Evolutionary conservation across 2,329 filamentous ascomycete species (phyloP).

Genomic region (Akanthomyces dipterigenus): DNA sequence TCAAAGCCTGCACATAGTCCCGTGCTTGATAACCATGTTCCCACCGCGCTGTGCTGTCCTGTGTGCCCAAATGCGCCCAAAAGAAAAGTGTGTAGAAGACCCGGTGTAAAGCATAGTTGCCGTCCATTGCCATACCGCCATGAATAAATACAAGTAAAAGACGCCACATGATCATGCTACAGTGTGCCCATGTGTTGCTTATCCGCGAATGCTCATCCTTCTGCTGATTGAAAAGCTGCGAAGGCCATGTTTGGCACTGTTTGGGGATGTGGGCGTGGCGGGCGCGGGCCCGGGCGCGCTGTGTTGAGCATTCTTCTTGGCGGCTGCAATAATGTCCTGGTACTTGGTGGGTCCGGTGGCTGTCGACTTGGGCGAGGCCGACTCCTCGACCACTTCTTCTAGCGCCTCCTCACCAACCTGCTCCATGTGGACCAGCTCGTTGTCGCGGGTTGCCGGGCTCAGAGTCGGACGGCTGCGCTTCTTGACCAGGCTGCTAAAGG

Average conservation of each 20-base stretch:
- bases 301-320: conserved; percentile 34
- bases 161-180: background rate
- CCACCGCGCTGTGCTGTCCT: conserved; percentile 5
- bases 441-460: conserved; percentile 17
- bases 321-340: conserved; percentile 39
- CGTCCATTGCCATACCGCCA: background rate
- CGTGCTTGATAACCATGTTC: background rate
- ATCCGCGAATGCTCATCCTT: conserved; percentile 13
- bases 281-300: background rate
- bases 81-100: background rate
- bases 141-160: background rate
- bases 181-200: background rate
- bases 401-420: conserved; percentile 29
- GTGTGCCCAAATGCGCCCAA: conserved; percentile 5
- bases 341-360: conserved; percentile 35
- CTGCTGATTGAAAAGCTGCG: conserved; percentile 11
- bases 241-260: conserved; percentile 4
- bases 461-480: conserved; percentile 49
- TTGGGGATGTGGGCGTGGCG: conserved; percentile 14
- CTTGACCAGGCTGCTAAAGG: conserved; percentile 43
- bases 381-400: conserved; percentile 1
- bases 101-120: background rate
- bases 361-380: conserved; percentile 16
- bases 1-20: background rate
- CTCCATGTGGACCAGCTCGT: conserved; percentile 27